Conservation (phyloP, 2,329 filamentous ascomycete species). For the Fusarium coffeatum region DNA sequence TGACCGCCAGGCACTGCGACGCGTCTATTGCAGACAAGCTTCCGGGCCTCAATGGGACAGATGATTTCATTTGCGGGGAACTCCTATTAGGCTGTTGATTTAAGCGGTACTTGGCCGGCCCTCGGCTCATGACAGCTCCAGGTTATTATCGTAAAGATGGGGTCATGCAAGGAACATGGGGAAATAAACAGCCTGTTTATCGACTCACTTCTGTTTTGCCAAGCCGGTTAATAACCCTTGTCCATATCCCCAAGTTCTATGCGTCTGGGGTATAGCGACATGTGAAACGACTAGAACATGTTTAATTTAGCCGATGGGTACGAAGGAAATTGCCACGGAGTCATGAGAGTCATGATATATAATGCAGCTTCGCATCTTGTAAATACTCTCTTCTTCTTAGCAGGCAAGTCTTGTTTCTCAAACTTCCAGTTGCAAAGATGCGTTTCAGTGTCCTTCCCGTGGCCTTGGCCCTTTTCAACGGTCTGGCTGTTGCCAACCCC, state of each 20-base stretch:
- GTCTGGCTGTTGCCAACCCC: slow-evolving; percentile 5
- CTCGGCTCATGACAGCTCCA: not conserved
- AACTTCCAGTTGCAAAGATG: slow-evolving; percentile 6
- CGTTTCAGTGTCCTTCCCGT: slow-evolving; percentile 19
- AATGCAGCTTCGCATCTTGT: not conserved
- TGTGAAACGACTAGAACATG: not conserved
- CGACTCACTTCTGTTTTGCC: not conserved
- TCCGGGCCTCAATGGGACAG: not conserved
- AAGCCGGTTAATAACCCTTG: slow-evolving; percentile 16
- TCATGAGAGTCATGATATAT: not conserved
- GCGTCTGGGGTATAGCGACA: not conserved
- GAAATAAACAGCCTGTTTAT: not conserved
- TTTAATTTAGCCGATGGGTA: slow-evolving; percentile 13
- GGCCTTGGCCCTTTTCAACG: slow-evolving; percentile 8
- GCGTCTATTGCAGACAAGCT: not conserved
- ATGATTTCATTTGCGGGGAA: slow-evolving; percentile 1
- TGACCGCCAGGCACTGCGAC: not conserved
- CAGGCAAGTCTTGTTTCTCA: not conserved
- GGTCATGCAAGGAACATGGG: slow-evolving; percentile 3
- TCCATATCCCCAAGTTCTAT: not conserved
- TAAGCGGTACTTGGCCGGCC: not conserved
- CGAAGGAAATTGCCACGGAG: not conserved
- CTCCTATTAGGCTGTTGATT: slow-evolving; percentile 13
- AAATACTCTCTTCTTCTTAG: accelerated
- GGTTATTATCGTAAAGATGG: not conserved